Base-by-base conservation (phyloP, 352 stramenopile genomes). In the Globisporangium recalcitrans region DNA sequence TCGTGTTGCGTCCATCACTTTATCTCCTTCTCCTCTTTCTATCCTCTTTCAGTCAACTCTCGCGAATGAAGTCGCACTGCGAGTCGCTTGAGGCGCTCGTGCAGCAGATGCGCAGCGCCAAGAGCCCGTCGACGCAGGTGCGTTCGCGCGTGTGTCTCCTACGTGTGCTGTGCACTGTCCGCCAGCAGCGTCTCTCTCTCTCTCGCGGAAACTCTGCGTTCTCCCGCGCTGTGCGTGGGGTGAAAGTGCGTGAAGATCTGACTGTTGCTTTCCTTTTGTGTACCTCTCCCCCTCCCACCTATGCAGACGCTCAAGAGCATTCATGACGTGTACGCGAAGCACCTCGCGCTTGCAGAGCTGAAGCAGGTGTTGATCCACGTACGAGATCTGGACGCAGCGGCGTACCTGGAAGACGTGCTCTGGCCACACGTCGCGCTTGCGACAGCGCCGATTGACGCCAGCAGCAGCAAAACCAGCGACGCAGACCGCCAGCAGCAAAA, bases 391-490 rank as follows among this genome's bases (percentile, higher is more conserved):
- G 60, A 74, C 22, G n/a, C 65, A 0, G 69, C 48, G 4, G 42
- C 52, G 8, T 86, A 80, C 64, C 29, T 92, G n/a, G 68, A 87
- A 32, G 63, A 71, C n/a, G 80, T 74, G 58, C 63, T 93, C 14
- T 88, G 78, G 75, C 69, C 67, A 21, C 53, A 83, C 27, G 62
- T 47, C 3, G 63, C 66, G 16, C 55, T 77, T 11, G 38, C 67
- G 11, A 36, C 48, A n/a, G n/a, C n/a, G n/a, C n/a, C n/a, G n/a
- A n/a, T n/a, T n/a, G n/a, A n/a, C n/a, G n/a, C n/a, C 14, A 4
- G 36, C 47, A 56, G 27, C 27, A 42, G 13, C 19, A 38, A 34
- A 6, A 56, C 27, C 49, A 56, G 27, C 44, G 63, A 78, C 49
- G 72, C 64, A 31, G 66, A 66, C 26, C 60, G 73, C 42, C 67